Base-by-base conservation (phyloP, 768 basidiomycete species). In the Suillus alpinus region DNA sequence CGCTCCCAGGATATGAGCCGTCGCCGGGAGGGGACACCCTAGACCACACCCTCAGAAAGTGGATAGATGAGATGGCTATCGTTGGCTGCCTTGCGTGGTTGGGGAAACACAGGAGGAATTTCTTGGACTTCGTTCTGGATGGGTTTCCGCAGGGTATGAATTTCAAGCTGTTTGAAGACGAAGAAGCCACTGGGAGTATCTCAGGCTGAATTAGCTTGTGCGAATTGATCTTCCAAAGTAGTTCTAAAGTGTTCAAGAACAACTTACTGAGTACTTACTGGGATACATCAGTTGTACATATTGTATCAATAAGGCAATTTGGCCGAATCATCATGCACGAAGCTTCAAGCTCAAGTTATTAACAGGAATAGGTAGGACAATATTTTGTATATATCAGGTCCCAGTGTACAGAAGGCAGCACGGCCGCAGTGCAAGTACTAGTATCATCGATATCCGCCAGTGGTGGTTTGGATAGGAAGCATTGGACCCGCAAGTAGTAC, bases 71-170 rank as follows among this genome's bases (percentile, higher is more conserved):
- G 46, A 60, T 63, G 32, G 41, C 53, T 13, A 43, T 63, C 37
- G 40, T 63, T 23, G 59, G 59, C n/a, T 31, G 46, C 31, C 41
- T 63, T 31, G n/a, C 9, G 2, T 63, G 62, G 62, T 29, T 63
- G 59, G 59, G 58, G 34, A 63, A 37, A 41, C 31, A 63, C 29
- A 61, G 56, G 56, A 41, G 31, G 23, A 47, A 62, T 29, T 40
- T 26, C 34, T 36, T 59, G 20, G 44, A 62, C 12, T 51, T 13
- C 3, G 12, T 20, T 13, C 18, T 51, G 32, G 32, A 51, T 12
- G n/a, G 12, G 34, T 36, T 53, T 36, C 1, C 4, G 34, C 51
- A 20, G 51, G 34, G 13, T 13, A 14, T 36, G 34, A 2, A 14
- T 23, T 36, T 53, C 20, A 53, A 53, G 20, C n/a, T 53, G 51